Percentiles rank a stretch among this genome's conserved stretches.
phyloP scores from a whole-genome alignment of 495 filamentous ascomycete species.

The Apiosordaria backusii region DNA sequence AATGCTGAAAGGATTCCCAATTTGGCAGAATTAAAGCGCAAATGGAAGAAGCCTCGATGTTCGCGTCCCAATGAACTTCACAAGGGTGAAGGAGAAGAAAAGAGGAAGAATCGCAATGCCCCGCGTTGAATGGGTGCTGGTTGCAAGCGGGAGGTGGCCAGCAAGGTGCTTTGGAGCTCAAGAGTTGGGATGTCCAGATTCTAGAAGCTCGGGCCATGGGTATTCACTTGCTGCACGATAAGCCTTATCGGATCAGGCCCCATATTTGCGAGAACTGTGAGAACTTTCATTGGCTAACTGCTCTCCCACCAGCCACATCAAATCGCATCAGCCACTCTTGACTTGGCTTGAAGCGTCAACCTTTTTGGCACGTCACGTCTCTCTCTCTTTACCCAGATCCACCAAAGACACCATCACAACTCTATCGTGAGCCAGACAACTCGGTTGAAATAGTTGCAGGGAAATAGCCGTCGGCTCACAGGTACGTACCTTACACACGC shows the following conservation, averaged over 20 bases:
- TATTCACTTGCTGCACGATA: neutral
- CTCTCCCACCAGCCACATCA: neutral
- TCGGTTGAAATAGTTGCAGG: constrained; percentile 21
- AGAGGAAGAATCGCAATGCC: neutral
- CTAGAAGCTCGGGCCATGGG: neutral
- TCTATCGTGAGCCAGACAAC: constrained; percentile 25
- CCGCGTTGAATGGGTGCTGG: neutral
- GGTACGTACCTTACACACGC: constrained; percentile 44
- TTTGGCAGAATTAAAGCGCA: neutral
- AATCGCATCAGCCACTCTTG: neutral
- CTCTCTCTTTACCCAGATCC: neutral
- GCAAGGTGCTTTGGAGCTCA: neutral
- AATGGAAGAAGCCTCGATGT: neutral
- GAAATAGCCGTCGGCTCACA: constrained; percentile 35
- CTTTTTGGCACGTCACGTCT: neutral
- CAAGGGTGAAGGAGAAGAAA: neutral
- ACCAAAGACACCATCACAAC: neutral
- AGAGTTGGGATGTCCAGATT: neutral
- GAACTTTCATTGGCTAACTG: neutral
- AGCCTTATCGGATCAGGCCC: neutral
- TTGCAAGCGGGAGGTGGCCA: neutral
- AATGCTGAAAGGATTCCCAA: neutral
- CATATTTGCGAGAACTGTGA: neutral
- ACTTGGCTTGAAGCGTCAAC: neutral
- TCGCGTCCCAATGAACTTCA: neutral